Conservation (phyloP, 139 green algal genomes). For the Ostreobium quekettii region DNA sequence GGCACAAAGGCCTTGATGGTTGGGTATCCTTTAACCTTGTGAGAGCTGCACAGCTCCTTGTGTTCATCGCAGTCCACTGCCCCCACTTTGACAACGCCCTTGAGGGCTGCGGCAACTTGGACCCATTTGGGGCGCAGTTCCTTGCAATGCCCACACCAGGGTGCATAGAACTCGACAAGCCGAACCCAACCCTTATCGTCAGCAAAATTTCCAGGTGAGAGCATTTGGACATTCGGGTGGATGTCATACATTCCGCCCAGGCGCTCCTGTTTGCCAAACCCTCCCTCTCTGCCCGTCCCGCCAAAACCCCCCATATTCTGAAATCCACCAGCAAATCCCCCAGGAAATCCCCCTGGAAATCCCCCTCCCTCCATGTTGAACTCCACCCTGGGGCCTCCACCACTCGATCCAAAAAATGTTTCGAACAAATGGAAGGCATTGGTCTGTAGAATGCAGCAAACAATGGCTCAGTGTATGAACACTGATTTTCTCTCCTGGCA, state of each 20-base stretch:
- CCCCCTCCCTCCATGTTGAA: constrained; percentile 34
- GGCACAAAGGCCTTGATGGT: constrained; percentile 67
- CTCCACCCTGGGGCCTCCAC: constrained; percentile 21
- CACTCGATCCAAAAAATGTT: constrained; percentile 58
- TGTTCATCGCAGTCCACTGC: constrained; percentile 77
- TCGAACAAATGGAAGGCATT: constrained; percentile 78
- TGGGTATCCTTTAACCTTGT: constrained; percentile 62
- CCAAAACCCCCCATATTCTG: too few species aligned
- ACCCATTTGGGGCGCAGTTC: constrained; percentile 64
- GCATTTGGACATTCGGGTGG: constrained; percentile 35
- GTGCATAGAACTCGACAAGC: constrained; percentile 28
- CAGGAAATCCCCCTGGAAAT: not conserved
- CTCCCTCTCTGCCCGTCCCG: too few species aligned
- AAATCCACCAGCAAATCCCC: constrained; percentile 1
- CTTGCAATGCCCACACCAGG: constrained; percentile 60
- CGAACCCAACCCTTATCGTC: constrained; percentile 44
- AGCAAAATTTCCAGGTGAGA: constrained; percentile 47
- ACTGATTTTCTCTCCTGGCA: too few species aligned
- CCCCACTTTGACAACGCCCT: constrained; percentile 51
- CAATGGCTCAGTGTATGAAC: too few species aligned
- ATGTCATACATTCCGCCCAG: constrained; percentile 46
- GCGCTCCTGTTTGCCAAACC: too few species aligned
- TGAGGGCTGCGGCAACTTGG: constrained; percentile 50
- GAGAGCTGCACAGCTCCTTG: constrained; percentile 46
- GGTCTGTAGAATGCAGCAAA: too few species aligned